These are phyloP conservation scores for Aspergillus nomiae DNA, from an alignment of 2,329 filamentous ascomycete species.

Conservation along the genomic window DNA sequence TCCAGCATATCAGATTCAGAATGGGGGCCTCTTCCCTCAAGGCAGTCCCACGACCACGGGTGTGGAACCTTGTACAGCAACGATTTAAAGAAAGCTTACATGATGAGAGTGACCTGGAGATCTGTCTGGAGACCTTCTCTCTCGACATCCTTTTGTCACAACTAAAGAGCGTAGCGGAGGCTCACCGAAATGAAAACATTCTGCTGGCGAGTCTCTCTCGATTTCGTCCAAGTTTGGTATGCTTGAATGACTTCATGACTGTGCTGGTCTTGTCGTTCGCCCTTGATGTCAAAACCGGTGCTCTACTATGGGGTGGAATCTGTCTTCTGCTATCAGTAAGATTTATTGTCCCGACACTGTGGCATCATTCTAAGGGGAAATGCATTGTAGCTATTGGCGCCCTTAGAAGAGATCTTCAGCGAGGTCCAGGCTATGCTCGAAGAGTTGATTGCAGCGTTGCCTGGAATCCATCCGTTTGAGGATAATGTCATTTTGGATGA, in stretches of 20 bases:
- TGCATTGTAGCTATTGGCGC: background rate
- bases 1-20: background rate
- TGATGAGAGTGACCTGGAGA: background rate
- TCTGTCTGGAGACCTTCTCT: background rate
- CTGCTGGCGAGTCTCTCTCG: background rate
- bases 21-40: background rate
- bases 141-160: background rate
- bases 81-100: background rate
- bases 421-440: background rate
- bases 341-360: background rate
- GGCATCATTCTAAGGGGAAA: background rate
- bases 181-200: background rate
- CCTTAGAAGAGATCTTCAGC: background rate
- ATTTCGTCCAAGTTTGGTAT: background rate
- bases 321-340: background rate
- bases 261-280: background rate
- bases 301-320: background rate
- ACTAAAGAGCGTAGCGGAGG: background rate
- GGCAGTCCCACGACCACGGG: background rate
- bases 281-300: background rate
- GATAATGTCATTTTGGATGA: background rate
- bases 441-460: background rate
- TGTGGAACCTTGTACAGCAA: background rate
- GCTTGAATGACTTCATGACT: background rate
- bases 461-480: background rate